Conservation (phyloP, 2,329 filamentous ascomycete genomes). For the Arthroderma sp. region DNA sequence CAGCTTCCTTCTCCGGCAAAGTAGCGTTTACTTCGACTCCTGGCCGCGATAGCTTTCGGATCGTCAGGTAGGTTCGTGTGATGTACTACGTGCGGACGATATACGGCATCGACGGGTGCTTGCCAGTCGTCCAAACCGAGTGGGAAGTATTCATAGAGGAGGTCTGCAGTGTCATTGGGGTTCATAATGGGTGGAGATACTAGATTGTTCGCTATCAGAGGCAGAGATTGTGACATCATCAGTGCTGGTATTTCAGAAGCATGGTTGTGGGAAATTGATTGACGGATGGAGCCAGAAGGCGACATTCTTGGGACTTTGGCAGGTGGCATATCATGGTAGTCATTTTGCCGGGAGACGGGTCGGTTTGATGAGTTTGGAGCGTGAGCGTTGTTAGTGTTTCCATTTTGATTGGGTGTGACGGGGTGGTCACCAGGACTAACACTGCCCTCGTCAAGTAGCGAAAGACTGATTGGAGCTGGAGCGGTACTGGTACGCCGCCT, state of each 20-base stretch:
- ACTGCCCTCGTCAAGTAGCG: slow-evolving; percentile 42
- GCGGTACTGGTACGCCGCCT: slow-evolving; percentile 24
- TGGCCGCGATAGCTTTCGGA: slow-evolving; percentile 54
- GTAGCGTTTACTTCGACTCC: slow-evolving; percentile 57
- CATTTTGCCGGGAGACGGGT: not conserved
- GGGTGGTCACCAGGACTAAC: slow-evolving; percentile 24
- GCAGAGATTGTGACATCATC: slow-evolving; percentile 18
- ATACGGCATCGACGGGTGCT: slow-evolving; percentile 79
- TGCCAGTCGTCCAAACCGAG: slow-evolving; percentile 84
- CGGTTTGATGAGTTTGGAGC: not conserved
- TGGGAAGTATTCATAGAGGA: slow-evolving; percentile 90
- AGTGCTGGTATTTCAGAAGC: slow-evolving; percentile 18
- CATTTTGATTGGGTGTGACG: not conserved
- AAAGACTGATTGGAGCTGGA: slow-evolving; percentile 40
- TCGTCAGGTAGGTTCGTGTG: slow-evolving; percentile 61
- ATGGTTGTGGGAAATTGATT: slow-evolving; percentile 16
- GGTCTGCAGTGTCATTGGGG: slow-evolving; percentile 58
- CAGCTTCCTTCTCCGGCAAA: slow-evolving; percentile 38
- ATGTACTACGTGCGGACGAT: slow-evolving; percentile 84
- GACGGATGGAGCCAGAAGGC: slow-evolving; percentile 10
- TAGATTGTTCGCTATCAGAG: slow-evolving; percentile 14
- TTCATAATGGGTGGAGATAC: slow-evolving; percentile 43
- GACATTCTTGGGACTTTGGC: slow-evolving; percentile 2
- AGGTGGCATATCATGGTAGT: not conserved
- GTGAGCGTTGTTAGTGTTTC: not conserved